Conservation (phyloP, 345 rosid genomes). For the Turnera subulata region DNA sequence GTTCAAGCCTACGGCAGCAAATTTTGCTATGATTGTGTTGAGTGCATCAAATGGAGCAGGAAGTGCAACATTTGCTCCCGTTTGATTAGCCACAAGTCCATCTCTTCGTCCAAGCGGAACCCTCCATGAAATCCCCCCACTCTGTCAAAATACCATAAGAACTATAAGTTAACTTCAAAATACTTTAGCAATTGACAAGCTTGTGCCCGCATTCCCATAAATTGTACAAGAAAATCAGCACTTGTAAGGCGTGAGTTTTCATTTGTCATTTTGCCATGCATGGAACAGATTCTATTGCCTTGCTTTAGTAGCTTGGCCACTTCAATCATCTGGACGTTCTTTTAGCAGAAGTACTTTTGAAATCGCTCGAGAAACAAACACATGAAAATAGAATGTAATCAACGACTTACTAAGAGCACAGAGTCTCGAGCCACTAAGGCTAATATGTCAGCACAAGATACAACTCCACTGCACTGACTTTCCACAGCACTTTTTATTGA, state of each 20-base stretch:
- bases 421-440: conserved; percentile 57
- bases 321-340: too few relatives aligned
- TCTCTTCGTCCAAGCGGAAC: conserved; percentile 78
- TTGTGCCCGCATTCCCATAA: too few relatives aligned
- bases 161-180: too few relatives aligned
- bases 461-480: conserved; percentile 51
- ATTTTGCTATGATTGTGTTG: conserved; percentile 43
- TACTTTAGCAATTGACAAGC: too few relatives aligned
- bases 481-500: conserved; percentile 65
- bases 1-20: conserved; percentile 47
- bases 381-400: too few relatives aligned
- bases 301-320: too few relatives aligned
- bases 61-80: conserved; percentile 44
- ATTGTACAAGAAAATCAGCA: too few relatives aligned
- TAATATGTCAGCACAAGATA: conserved; percentile 25
- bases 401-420: conserved; percentile 53
- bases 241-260: too few relatives aligned
- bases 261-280: too few relatives aligned
- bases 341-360: too few relatives aligned
- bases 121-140: conserved; percentile 75
- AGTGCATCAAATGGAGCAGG: conserved; percentile 66
- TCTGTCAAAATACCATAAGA: conserved; percentile 34
- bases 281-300: too few relatives aligned
- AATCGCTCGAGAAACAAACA: too few relatives aligned
- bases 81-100: conserved; percentile 52